Base-by-base conservation (phyloP, 768 basidiomycete genomes). In the Leucocoprinus sp. region DNA sequence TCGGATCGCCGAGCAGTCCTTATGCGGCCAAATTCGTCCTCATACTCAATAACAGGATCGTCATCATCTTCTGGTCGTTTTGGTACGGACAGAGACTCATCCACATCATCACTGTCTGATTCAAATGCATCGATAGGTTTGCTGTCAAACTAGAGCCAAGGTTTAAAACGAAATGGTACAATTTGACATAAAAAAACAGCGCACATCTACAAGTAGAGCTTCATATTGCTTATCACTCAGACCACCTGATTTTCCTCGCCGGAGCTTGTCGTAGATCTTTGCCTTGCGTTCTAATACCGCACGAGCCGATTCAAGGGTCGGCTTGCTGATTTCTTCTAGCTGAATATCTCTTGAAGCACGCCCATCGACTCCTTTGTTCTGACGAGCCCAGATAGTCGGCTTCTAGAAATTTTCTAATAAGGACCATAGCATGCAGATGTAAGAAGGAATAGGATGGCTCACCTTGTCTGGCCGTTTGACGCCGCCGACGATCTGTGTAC, bases 21-120 rank as follows among this genome's bases (percentile, higher is more conserved):
- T 29, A 77, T 54, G n/a, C 90, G 78, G 27, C 89, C 89, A 57
- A 88, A 89, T 56, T 92, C 90, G 52, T 93, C 90, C 57, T 84
- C 79, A 49, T 90, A 91, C 59, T 92, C 90, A 4, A 91, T 70
- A 23, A 90, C 64, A 8, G 87, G 86, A 53, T 92, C 71, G 80
- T 87, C 72, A 53, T 68, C 70, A 22, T 74, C 71, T 12, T 62
- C 58, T 12, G 60, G 61, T 4, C 67, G 62, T 54, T 62, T 61
- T 0, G 86, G 82, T 1, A 86, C 72, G 3, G 71, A 73, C 51
- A 80, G 51, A n/a, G 84, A 85, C 58, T 90, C 89, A 57, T 88
- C 86, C 3, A 78, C 76, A 54, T 86, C 85, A 34, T 84, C 84
- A 48, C 82, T 85, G 45, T 85, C 82, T 6, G 76, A 77, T 50